Percentiles rank a stretch among this genome's conserved stretches.
Evolutionary conservation across 495 filamentous ascomycete species (phyloP).

Genomic region (Glonium stellatum): DNA sequence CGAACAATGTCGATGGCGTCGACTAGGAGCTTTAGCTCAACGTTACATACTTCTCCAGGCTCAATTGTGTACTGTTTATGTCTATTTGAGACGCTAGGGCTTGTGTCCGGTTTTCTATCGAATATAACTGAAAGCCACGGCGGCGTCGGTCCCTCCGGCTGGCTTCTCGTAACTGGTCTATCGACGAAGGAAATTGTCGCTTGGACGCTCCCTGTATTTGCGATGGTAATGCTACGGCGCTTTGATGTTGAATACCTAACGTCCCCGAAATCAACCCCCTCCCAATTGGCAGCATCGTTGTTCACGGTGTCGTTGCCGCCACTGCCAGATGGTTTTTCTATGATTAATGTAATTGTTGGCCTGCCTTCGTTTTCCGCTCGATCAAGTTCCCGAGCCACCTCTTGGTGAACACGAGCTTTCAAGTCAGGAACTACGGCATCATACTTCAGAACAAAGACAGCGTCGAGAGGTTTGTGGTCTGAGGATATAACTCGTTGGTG

Average conservation of each 20-base stretch:
- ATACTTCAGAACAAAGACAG: slow-evolving; percentile 72
- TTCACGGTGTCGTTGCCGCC: slow-evolving; percentile 21
- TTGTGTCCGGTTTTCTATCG: slow-evolving; percentile 41
- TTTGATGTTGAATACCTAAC: slow-evolving; percentile 61
- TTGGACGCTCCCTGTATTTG: slow-evolving; percentile 77
- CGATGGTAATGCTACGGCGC: slow-evolving; percentile 65
- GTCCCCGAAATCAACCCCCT: slow-evolving; percentile 69
- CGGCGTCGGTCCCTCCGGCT: slow-evolving; percentile 39
- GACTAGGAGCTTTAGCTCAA: slow-evolving; percentile 58
- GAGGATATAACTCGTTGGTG: slow-evolving; percentile 86
- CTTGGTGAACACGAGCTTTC: slow-evolving; percentile 74
- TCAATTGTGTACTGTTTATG: slow-evolving; percentile 53
- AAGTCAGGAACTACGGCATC: slow-evolving; percentile 77
- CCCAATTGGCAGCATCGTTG: slow-evolving; percentile 26
- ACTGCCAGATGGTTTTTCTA: slow-evolving; percentile 50
- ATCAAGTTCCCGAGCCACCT: slow-evolving; percentile 83
- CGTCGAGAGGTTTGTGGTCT: slow-evolving; percentile 88
- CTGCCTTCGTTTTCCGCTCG: slow-evolving; percentile 87
- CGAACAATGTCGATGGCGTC: slow-evolving; percentile 55
- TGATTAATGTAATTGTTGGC: slow-evolving; percentile 75
- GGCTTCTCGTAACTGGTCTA: slow-evolving; percentile 48
- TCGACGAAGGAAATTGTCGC: slow-evolving; percentile 72
- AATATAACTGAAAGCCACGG: slow-evolving; percentile 65
- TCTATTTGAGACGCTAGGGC: not conserved
- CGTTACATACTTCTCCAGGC: slow-evolving; percentile 74